These are phyloP conservation scores for Pythium pyrilobum DNA, from an alignment of 352 stramenopile species.

Conservation along the genomic window DNA sequence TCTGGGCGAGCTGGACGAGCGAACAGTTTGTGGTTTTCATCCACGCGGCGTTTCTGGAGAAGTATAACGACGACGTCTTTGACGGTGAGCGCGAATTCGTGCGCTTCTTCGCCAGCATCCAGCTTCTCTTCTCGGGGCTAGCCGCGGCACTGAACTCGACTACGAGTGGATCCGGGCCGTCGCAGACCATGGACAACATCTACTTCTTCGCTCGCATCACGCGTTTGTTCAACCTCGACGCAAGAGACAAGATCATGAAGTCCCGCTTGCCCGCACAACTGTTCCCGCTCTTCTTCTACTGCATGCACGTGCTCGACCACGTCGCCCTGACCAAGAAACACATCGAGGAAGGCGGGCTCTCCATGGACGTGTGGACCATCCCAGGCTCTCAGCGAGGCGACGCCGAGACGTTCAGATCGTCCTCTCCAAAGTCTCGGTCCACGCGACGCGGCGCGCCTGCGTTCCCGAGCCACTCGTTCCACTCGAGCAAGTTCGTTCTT, in stretches of 20 bases:
- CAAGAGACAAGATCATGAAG: conserved; percentile 7
- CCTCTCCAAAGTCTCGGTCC: no score
- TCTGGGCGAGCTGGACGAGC: conserved; percentile 19
- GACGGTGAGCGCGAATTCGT: conserved; percentile 28
- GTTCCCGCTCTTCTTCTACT: conserved; percentile 32
- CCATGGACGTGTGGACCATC: conserved; percentile 21
- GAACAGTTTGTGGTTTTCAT: conserved; percentile 30
- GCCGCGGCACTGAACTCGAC: not conserved
- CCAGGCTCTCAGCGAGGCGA: no score
- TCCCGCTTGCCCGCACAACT: conserved; percentile 12
- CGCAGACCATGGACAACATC: conserved; percentile 11
- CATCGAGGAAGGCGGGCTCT: conserved; percentile 24
- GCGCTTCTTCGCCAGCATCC: conserved; percentile 33
- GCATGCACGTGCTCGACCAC: conserved; percentile 32
- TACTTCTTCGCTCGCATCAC: conserved; percentile 27
- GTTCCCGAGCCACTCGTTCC: not conserved
- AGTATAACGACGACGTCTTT: conserved; percentile 16
- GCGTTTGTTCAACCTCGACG: conserved; percentile 16
- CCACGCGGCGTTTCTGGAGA: conserved; percentile 26
- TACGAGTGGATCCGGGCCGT: not conserved
- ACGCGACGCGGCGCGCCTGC: not conserved
- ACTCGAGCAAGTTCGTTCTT: conserved; percentile 24
- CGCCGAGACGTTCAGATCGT: no score
- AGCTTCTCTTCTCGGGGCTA: conserved; percentile 22
- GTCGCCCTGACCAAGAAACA: conserved; percentile 26